A percentile compares a stretch with the other conserved stretches of the same genome.
phyloP scores from a whole-genome alignment of 2,329 filamentous ascomycete genomes.

The Cladosporium sp. region DNA sequence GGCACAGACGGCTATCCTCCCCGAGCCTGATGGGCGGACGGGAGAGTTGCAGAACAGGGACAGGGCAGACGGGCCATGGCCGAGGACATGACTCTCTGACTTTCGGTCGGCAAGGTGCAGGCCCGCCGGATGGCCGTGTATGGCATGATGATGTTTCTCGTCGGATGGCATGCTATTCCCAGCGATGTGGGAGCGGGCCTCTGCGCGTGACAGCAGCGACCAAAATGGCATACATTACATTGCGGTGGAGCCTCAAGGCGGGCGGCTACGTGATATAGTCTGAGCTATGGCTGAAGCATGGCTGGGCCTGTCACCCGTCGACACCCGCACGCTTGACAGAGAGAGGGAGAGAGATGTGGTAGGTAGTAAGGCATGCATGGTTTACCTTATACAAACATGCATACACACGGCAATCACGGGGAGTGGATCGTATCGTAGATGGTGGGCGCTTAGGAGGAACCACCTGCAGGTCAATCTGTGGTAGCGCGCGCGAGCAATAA shows the following conservation, averaged over 20 bases:
- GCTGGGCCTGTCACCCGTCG: no score
- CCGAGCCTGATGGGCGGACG: constrained; percentile 6
- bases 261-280: constrained; percentile 6
- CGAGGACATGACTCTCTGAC: constrained; percentile 4
- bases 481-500: no score
- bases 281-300: not conserved
- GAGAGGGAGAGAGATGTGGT: no score
- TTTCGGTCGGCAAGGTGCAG: not conserved
- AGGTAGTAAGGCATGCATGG: not conserved
- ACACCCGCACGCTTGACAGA: no score
- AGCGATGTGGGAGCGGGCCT: not conserved
- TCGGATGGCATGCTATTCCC: constrained; percentile 6
- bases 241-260: constrained; percentile 9
- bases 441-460: no score
- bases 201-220: constrained; percentile 6
- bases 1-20: constrained; percentile 6
- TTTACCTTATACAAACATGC: no score
- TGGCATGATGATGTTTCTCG: not conserved
- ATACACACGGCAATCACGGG: not conserved
- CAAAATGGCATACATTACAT: constrained; percentile 13
- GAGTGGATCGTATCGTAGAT: no score
- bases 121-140: not conserved
- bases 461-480: no score
- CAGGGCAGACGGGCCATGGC: not conserved
- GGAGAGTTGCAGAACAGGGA: constrained; percentile 11